Evolutionary conservation across 2,329 filamentous ascomycete genomes (phyloP), one percentile per base, ranked within the genome.

Genomic region (Hymenotorrendiella dingleyae): DNA sequence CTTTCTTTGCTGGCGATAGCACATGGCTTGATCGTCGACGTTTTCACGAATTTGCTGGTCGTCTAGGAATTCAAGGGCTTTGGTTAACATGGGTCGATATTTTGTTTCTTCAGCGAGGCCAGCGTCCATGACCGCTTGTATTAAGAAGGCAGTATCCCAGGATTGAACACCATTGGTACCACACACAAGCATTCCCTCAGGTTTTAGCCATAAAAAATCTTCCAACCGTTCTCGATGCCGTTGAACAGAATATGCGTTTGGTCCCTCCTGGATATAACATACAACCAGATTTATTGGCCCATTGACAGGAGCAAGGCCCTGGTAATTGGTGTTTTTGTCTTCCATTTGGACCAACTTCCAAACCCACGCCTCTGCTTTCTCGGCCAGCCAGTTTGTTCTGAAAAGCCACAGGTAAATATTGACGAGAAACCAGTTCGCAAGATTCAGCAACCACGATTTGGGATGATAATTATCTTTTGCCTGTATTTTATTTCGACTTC

Each of bases 131-230:
- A 86, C 78, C 1, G 86, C 83, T 63, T 95, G 89, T 24, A 96
- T 87, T 14, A 84, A 69, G 60, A 97, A 97, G 0, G 89, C 77
- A 0, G 93, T 98, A 61, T 98, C 93, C 93, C 93, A 98, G 51
- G 82, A 85, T 64, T 98, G 93, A 1, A 97, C 90, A n/a, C 93
- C 93, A 54, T 98, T 97, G 7, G 93, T 98, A 27, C 93, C 93
- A 56, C 96, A 96, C 65, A 84, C 84, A 36, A 97, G 73, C 86
- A 98, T 88, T 5, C 93, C 93, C 61, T 96, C 90, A 24, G 81
- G 64, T 50, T 94, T 95, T 37, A 98, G 73, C 90, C 93, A 98
- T 22, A 98, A 65, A 48, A 83, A 94, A 57, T 98, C 93, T 32
- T 86, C 75, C 10, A 95, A 65, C 3, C 88, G 79, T 56, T 96